Conservation (phyloP, 2,329 filamentous ascomycete genomes). For the Coniochaeta ligniaria region DNA sequence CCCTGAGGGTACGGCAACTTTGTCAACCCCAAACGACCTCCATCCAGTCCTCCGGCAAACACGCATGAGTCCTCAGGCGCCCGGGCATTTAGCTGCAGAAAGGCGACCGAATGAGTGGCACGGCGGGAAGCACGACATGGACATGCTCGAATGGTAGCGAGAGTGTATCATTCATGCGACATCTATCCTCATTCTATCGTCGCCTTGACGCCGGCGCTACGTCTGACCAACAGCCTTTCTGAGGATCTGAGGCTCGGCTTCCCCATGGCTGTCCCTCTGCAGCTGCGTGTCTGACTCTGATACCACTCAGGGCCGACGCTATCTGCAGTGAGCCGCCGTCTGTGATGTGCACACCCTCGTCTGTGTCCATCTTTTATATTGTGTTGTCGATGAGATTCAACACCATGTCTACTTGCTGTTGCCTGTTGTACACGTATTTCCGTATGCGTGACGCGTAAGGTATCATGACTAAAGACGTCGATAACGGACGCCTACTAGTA, state of each 20-base stretch:
- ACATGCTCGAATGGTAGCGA: background rate
- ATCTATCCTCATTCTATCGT: slow-evolving; percentile 2
- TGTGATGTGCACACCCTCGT: background rate
- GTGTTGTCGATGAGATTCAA: background rate
- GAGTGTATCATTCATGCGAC: slow-evolving; percentile 13
- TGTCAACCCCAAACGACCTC: background rate
- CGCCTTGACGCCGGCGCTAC: slow-evolving; percentile 7
- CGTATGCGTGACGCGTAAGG: background rate
- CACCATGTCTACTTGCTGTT: background rate
- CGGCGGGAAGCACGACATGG: background rate
- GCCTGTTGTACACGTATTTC: background rate
- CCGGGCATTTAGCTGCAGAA: slow-evolving; percentile 1
- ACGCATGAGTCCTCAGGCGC: slow-evolving; percentile 15
- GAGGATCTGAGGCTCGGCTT: background rate
- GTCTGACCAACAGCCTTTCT: slow-evolving; percentile 2
- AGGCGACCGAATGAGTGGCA: background rate
- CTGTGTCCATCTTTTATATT: background rate
- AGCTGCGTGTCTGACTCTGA: background rate
- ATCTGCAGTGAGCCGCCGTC: background rate
- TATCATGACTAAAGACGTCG: background rate
- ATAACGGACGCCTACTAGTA: background rate
- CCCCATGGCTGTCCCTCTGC: background rate
- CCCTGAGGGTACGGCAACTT: background rate
- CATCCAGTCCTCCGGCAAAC: slow-evolving; percentile 1
- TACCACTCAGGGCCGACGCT: background rate